These are phyloP conservation scores for Scutellaria galericulata DNA, from an alignment of 257 asterid genomes.

Conservation along the genomic window DNA sequence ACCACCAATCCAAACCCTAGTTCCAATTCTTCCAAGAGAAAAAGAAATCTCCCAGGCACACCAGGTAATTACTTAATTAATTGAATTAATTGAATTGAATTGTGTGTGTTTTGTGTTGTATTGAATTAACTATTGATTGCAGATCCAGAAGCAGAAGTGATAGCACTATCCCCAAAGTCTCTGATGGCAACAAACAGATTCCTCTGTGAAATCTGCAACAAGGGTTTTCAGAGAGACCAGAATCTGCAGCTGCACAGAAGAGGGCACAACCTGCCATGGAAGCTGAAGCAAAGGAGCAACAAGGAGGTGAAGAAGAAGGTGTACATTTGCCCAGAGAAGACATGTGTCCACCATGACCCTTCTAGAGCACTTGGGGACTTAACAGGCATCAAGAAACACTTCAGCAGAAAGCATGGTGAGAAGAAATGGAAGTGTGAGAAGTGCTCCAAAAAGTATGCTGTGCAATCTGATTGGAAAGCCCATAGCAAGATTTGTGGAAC, in stretches of 20 bases:
- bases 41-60: conserved; percentile 85
- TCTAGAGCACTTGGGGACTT: conserved; percentile 85
- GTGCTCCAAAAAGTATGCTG: conserved; percentile 89
- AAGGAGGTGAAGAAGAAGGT: conserved; percentile 77
- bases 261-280: conserved; percentile 96
- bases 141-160: conserved; percentile 98
- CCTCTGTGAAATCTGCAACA: conserved; percentile 89
- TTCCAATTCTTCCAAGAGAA: conserved; percentile 64
- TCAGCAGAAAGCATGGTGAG: conserved; percentile 89
- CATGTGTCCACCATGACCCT: conserved; percentile 85
- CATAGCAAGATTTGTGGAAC: conserved; percentile 95
- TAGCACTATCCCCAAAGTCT: conserved; percentile 85
- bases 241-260: conserved; percentile 86
- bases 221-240: conserved; percentile 97
- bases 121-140: conserved; percentile 24
- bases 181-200: conserved; percentile 93
- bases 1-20: conserved; percentile 48
- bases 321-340: conserved; percentile 84
- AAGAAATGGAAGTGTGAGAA: conserved; percentile 95
- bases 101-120: neutral
- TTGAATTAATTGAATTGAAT: too few relatives aligned
- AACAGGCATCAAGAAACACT: conserved; percentile 87
- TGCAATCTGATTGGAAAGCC: conserved; percentile 97
- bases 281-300: conserved; percentile 77
- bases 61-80: conserved; percentile 52